Base-by-base conservation (phyloP, 345 rosid genomes). In the Arabis hirsuta region DNA sequence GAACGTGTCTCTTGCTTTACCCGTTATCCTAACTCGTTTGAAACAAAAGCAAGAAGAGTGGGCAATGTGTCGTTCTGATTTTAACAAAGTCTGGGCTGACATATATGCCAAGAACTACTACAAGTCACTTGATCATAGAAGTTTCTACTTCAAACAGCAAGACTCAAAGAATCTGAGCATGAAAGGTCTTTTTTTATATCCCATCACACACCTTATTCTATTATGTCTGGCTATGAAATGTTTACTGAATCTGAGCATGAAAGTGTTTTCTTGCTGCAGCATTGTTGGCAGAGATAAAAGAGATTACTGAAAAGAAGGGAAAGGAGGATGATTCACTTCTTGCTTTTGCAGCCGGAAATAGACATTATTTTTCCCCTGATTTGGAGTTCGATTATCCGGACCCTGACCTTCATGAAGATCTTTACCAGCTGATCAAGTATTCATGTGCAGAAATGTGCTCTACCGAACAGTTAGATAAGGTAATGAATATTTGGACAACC, bases 21-120 rank as follows among this genome's bases (percentile, higher is more conserved):
- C 98, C 1, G 90, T 92, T 52, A 80, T 92, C 78, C 78, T 92
- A 79, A 92, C 91, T 53, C 96, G 98, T 58, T 79, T 92, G 82
- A 90, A 92, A 82, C 96, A 92, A 83, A 92, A 90, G 81, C 96
- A 88, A 85, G 98, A 92, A 71, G 96, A 90, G 69, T 92, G 96
- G 96, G 90, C 88, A 38, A 88, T 86, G 69, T 92, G 98, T 73
- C 98, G 92, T 57, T 73, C 87, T 57, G 98, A 92, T 72, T 92
- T 88, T 73, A 87, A 88, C 75, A 90, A 92, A 83, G 92, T 90
- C 61, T 92, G 98, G 98, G 92, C 96, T 44, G 96, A 90, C 65
- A 86, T 92, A 63, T 90, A 92, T 82, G 73, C 92, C n/a, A 92
- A 92, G 78, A 92, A 92, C 69, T 87, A 92, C 71, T 91, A 92